Base-by-base conservation (phyloP, 768 basidiomycete genomes). In the Lactifluus piperatus region DNA sequence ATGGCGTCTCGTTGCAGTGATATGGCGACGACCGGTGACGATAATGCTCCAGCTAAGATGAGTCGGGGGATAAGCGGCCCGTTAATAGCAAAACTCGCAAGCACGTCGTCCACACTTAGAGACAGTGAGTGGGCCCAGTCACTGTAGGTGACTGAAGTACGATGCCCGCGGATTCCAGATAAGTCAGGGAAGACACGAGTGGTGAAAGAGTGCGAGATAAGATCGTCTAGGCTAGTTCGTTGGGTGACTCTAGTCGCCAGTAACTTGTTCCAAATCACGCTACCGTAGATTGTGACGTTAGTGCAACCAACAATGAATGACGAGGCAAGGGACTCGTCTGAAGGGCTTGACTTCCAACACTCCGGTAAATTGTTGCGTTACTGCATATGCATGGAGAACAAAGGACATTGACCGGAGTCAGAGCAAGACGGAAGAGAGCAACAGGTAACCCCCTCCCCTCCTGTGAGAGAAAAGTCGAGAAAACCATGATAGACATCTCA, bases 1-100 rank as follows among this genome's bases (percentile, higher is more conserved):
- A 88, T 70, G 0, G 81, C 73, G 62, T 88, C 81, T 36, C 89
- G 81, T 65, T 91, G 88, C 11, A 91, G 73, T 0, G 82, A 76
- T 14, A 88, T 75, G 75, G 41, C 76, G 63, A 52, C 67, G 69
- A 49, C 66, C 45, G 67, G 81, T 76, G 18, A 78, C 77, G 74
- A 65, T 34, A 83, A 70, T 10, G 77, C 68, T 1, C 66, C 67
- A 6, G 69, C 32, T 30, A 68, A 64, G n/a, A 69, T 66, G 18
- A 75, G 63, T 13, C 73, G 68, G 14, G 74, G 62, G 43, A 74
- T 52, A 30, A 74, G 64, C 27, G 74, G 74, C 0, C 74, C 74
- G 29, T 71, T 65, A 20, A 67, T 66, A 9, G 62, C 51, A 47
- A 73, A 72, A 20, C 69, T 69, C 2, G 53, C 56, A n/a, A 74